Percentiles rank a stretch among this genome's conserved stretches.
phyloP scores from a whole-genome alignment of 495 filamentous ascomycete species.

The Xylaria palmicola region DNA sequence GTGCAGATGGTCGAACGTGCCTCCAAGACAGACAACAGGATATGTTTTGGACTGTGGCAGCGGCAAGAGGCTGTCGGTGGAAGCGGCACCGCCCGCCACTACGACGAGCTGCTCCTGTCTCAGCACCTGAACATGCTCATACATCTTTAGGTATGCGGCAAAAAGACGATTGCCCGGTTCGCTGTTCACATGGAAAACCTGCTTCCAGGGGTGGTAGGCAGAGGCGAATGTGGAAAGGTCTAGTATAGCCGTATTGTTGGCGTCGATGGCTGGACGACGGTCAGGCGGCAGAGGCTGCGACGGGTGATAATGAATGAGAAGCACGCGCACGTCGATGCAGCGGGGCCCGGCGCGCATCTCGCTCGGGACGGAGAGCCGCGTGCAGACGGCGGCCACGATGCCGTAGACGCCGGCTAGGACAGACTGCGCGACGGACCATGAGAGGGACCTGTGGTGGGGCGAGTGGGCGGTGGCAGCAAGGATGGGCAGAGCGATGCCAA shows the following conservation, averaged over 20 bases:
- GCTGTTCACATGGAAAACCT: slow-evolving; percentile 63
- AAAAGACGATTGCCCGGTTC: slow-evolving; percentile 53
- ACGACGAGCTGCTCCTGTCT: slow-evolving; percentile 43
- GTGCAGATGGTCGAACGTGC: slow-evolving; percentile 96
- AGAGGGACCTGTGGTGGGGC: slow-evolving; percentile 50
- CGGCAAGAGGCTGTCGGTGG: slow-evolving; percentile 22
- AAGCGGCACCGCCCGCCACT: slow-evolving; percentile 48
- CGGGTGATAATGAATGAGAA: slow-evolving; percentile 65
- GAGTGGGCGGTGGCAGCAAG: slow-evolving; percentile 45
- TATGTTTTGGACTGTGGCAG: slow-evolving; percentile 29
- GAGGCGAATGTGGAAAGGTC: slow-evolving; percentile 64
- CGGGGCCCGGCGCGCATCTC: slow-evolving; percentile 59
- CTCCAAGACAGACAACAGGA: slow-evolving; percentile 71
- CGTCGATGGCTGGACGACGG: slow-evolving; percentile 29
- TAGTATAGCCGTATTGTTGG: slow-evolving; percentile 57
- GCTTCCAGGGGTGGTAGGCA: slow-evolving; percentile 65
- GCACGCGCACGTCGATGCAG: slow-evolving; percentile 73
- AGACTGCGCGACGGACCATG: slow-evolving; percentile 61
- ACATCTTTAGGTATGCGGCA: slow-evolving; percentile 40
- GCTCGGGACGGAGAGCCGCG: slow-evolving; percentile 58
- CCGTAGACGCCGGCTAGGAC: slow-evolving; percentile 77
- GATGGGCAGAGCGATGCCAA: slow-evolving; percentile 54
- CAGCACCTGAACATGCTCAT: slow-evolving; percentile 45
- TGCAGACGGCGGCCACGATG: slow-evolving; percentile 66
- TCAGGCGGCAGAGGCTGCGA: slow-evolving; percentile 31